Base-by-base conservation (phyloP, 768 basidiomycete genomes). In the Lactarius psammicola region DNA sequence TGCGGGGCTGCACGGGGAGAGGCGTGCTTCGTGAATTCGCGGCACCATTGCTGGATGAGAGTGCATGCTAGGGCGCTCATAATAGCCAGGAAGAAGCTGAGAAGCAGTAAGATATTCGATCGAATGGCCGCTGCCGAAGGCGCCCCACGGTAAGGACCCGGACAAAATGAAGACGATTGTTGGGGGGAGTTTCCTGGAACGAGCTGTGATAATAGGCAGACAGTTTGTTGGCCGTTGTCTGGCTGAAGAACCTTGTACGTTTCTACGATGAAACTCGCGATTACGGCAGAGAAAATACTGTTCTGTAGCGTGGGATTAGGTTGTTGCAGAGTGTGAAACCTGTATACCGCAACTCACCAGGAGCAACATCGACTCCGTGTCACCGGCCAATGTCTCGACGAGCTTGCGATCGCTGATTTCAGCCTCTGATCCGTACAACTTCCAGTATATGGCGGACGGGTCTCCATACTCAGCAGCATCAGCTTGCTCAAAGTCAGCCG, bases 241-340 rank as follows among this genome's bases (percentile, higher is more conserved):
- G 70, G 60, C 28, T 49, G 55, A 31, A 71, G 44, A 3, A 8
- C 56, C 44, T 65, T 56, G 49, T 70, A 71, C n/a, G 54, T 60
- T 51, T 70, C 60, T 44, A 66, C 56, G 33, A 71, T 56, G 28
- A 71, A 68, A 40, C 69, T 38, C n/a, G 69, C 62, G 34, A 68
- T 57, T 30, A 63, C 68, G 17, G 67, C 44, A 8, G 70, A 68
- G 46, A 71, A 71, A 15, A 71, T 28, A 13, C 66, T 26, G 26
- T 46, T 60, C 64, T 65, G 26, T 15, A 13, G 40, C 0, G 20
- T 36, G 42, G 42, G n/a, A 2, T 18, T 46, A 49, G 44, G 17
- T n/a, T 8, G 15, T 20, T 3, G 23, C 23, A 44, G 42, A 26
- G 30, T 28, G n/a, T 13, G 23, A 56, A 40, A 1, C 3, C 0